phyloP scores from a whole-genome alignment of 2,329 filamentous ascomycete genomes.

The Podosphaera aphanis region DNA sequence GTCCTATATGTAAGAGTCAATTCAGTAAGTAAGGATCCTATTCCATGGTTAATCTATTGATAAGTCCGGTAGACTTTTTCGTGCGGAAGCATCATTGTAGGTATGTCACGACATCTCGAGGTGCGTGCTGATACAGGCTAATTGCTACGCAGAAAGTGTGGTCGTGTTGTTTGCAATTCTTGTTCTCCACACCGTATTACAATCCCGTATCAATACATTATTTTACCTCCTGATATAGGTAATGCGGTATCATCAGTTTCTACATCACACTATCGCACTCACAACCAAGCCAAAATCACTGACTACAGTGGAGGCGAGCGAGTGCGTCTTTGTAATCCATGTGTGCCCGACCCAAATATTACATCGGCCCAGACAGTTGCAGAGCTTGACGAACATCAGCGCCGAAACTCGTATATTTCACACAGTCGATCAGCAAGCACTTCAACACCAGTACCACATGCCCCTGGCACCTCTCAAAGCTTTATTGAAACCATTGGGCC shows the following conservation, averaged over 20 bases:
- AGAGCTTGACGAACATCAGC: neutral
- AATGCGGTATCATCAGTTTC: constrained; percentile 3
- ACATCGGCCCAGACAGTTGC: constrained; percentile 18
- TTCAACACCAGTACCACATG: neutral
- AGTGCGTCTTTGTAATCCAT: constrained; percentile 49
- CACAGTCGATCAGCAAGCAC: constrained; percentile 8
- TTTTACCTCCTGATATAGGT: constrained; percentile 36
- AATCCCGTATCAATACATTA: constrained; percentile 81
- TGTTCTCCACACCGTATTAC: constrained; percentile 91
- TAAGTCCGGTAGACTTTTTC: constrained; percentile 29
- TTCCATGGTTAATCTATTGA: neutral
- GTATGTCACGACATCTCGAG: constrained; percentile 20
- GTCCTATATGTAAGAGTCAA: constrained; percentile 58
- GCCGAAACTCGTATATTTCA: neutral
- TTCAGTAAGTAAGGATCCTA: constrained; percentile 30
- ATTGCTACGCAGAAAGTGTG: constrained; percentile 45
- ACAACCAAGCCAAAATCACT: constrained; percentile 7
- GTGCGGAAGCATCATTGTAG: constrained; percentile 85
- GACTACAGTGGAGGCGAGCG: constrained; percentile 38
- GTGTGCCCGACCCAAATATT: constrained; percentile 45
- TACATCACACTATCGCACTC: constrained; percentile 2
- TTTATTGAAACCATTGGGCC: neutral
- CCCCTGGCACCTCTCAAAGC: neutral
- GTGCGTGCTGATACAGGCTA: neutral
- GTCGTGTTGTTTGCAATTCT: constrained; percentile 66